These are phyloP conservation scores for Rhexocercosporidium sp. DNA, from an alignment of 2,329 filamentous ascomycete species.

Conservation along the genomic window DNA sequence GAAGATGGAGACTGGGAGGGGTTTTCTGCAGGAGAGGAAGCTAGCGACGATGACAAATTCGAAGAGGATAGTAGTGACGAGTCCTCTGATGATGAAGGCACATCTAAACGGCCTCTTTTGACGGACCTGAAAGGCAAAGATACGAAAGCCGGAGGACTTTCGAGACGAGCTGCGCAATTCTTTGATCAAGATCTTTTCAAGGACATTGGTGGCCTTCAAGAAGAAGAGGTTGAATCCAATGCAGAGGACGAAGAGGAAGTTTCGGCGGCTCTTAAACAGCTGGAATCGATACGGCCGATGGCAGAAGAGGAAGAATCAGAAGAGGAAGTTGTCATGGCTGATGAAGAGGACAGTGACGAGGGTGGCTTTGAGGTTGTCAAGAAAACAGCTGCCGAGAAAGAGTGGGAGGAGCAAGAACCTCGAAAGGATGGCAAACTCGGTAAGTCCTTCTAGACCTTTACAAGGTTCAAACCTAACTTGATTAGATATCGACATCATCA, in stretches of 20 bases:
- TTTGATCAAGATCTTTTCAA: conserved; percentile 97
- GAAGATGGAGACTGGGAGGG: conserved; percentile 93
- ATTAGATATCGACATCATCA: conserved; percentile 94
- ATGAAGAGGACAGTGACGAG: conserved; percentile 44
- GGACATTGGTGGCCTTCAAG: conserved; percentile 72
- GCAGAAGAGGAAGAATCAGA: conserved; percentile 42
- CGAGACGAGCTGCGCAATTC: conserved; percentile 83
- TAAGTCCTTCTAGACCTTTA: conserved; percentile 43
- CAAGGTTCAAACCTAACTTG: conserved; percentile 26
- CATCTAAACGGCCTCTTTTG: conserved; percentile 56
- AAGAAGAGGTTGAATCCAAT: conserved; percentile 55
- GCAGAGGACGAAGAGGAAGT: conserved; percentile 47
- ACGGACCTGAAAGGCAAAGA: conserved; percentile 65
- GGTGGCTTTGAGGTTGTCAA: conserved; percentile 69
- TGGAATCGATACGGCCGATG: conserved; percentile 40
- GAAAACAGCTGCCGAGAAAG: conserved; percentile 53
- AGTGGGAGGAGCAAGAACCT: conserved; percentile 71
- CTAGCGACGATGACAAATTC: conserved; percentile 59
- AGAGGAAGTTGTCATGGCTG: conserved; percentile 33
- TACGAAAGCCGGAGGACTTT: conserved; percentile 65
- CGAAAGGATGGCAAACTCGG: conserved; percentile 66
- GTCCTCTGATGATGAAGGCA: conserved; percentile 56
- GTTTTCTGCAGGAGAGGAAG: conserved; percentile 69
- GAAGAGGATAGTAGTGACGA: conserved; percentile 68
- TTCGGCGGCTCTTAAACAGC: conserved; percentile 44